These are phyloP conservation scores for Meira nashicola DNA, from an alignment of 1,284 basidiomycete species.

Conservation along the genomic window DNA sequence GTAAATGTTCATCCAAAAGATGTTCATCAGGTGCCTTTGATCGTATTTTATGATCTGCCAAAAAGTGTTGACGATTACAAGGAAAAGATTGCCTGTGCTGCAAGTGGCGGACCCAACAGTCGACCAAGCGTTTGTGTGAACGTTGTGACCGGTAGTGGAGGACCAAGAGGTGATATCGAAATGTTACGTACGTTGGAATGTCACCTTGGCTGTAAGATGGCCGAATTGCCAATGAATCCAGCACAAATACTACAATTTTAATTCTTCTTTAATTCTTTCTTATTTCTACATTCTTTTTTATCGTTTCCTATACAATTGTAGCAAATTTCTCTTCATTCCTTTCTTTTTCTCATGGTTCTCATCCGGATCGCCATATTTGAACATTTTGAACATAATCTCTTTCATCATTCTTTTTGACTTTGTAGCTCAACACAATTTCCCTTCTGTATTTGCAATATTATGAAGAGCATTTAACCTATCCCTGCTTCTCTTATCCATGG, in stretches of 20 bases:
- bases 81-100: slow-evolving; percentile 60
- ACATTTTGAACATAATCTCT: background rate
- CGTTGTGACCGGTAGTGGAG: slow-evolving; percentile 91
- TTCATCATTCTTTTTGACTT: background rate
- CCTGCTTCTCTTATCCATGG: too few relatives aligned
- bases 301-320: background rate
- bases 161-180: slow-evolving; percentile 70
- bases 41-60: slow-evolving; percentile 77
- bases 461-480: too few relatives aligned
- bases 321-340: slow-evolving; percentile 3
- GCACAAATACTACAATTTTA: slow-evolving; percentile 40
- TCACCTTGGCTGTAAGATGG: slow-evolving; percentile 50
- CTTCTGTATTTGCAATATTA: too few relatives aligned
- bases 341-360: background rate
- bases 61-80: slow-evolving; percentile 94
- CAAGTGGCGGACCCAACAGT: slow-evolving; percentile 67
- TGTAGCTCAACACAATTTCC: too few relatives aligned
- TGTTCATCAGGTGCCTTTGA: slow-evolving; percentile 78
- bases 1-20: slow-evolving; percentile 82
- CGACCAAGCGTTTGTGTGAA: slow-evolving; percentile 85
- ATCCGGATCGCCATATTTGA: background rate
- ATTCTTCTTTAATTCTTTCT: too few relatives aligned
- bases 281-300: background rate
- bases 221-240: slow-evolving; percentile 32
- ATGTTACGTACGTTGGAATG: slow-evolving; percentile 96